phyloP scores from a whole-genome alignment of 139 green algal species.

The Micromonas pusilla region DNA sequence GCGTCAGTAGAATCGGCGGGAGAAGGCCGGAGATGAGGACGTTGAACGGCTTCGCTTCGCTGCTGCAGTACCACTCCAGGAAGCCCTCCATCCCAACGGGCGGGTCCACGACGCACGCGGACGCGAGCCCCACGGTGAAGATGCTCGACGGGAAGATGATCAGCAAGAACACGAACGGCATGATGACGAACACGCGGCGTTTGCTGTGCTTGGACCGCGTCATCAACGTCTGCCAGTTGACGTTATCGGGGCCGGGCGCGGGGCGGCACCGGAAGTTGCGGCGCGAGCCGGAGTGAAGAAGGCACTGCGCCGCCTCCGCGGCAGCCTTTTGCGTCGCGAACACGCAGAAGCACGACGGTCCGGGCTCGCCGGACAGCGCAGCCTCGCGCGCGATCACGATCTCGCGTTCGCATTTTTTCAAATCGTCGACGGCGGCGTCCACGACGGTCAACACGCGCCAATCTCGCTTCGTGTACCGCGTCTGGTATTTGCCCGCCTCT shows the following conservation, averaged over 20 bases:
- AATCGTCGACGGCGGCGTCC: neutral
- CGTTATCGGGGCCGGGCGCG: conserved; percentile 7
- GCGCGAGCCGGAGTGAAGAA: neutral
- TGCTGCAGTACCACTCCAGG: conserved; percentile 11
- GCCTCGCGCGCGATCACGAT: neutral
- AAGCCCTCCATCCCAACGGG: neutral
- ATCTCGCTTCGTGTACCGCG: neutral
- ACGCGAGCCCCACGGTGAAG: neutral
- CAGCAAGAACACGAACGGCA: neutral
- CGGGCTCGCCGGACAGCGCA: neutral
- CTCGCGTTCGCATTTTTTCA: neutral
- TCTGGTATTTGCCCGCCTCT: neutral
- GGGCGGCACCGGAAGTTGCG: neutral
- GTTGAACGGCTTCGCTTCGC: neutral
- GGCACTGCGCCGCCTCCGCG: conserved; percentile 1
- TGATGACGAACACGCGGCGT: neutral
- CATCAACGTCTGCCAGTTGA: conserved; percentile 20
- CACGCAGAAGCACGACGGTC: neutral
- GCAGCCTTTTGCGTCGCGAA: conserved; percentile 13
- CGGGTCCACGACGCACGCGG: neutral
- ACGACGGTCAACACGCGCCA: neutral
- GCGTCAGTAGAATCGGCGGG: conserved; percentile 15
- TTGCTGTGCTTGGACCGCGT: neutral
- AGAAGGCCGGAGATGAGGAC: conserved; percentile 8
- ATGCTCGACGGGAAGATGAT: conserved; percentile 9